Percentiles rank a stretch among this genome's conserved stretches.
Evolutionary conservation across 495 filamentous ascomycete genomes (phyloP).

Genomic region (Patellaria atrata): DNA sequence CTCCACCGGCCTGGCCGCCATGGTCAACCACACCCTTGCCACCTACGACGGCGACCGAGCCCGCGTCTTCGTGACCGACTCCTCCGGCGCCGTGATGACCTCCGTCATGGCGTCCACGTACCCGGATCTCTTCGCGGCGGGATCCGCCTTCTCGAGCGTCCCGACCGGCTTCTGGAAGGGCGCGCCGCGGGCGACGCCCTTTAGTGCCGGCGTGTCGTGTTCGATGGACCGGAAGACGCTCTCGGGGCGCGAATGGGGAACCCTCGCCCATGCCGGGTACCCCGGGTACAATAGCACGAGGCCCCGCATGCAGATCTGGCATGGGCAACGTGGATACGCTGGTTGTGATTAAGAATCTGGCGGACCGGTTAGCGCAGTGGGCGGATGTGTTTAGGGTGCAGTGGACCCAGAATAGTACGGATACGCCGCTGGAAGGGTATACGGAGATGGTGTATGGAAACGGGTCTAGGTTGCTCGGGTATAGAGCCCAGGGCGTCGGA

Average conservation of each 20-base stretch:
- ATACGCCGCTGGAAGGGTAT: conserved; percentile 30
- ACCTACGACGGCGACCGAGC: conserved; percentile 35
- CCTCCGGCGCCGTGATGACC: conserved; percentile 46
- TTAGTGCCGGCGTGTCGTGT: conserved; percentile 30
- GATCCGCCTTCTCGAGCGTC: conserved; percentile 35
- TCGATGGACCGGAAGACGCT: conserved; percentile 30
- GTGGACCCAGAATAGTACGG: conserved; percentile 17
- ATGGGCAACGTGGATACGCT: conserved; percentile 37
- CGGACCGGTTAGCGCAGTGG: conserved; percentile 42
- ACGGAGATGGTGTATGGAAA: conserved; percentile 40
- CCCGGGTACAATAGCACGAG: conserved; percentile 33
- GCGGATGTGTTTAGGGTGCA: conserved; percentile 32
- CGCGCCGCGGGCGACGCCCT: too few species aligned
- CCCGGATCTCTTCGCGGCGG: conserved; percentile 37
- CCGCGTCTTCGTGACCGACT: conserved; percentile 39
- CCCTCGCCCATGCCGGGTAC: conserved; percentile 30
- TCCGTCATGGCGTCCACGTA: conserved; percentile 19
- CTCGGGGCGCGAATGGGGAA: conserved; percentile 33
- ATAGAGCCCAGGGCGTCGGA: conserved; percentile 11
- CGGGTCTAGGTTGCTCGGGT: conserved; percentile 5
- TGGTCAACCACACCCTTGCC: conserved; percentile 39
- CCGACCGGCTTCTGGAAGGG: conserved; percentile 36
- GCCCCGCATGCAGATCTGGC: conserved; percentile 34
- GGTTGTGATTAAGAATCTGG: too few species aligned
- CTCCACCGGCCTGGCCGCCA: conserved; percentile 43